Evolutionary conservation across 805 yeast species (phyloP).

Genomic region (Wilhelminamyces savonicus): DNA sequence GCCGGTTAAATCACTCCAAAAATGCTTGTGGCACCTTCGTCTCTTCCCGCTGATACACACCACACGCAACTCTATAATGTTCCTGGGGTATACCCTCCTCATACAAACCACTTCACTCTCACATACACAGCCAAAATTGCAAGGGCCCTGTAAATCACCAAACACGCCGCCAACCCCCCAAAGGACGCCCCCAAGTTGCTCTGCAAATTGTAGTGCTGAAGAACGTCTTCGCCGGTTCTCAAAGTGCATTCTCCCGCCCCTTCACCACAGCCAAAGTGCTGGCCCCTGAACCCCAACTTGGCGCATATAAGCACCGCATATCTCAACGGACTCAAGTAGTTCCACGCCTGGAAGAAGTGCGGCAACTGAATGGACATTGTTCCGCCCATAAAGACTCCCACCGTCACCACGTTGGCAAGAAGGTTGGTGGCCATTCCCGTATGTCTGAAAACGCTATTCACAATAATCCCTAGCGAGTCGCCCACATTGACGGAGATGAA

Average conservation of each 20-base stretch:
- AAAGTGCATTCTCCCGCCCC: constrained; percentile 41
- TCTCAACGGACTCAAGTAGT: constrained; percentile 72
- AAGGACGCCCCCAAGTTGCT: constrained; percentile 31
- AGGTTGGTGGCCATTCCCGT: constrained; percentile 77
- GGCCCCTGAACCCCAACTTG: constrained; percentile 50
- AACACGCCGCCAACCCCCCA: constrained; percentile 32
- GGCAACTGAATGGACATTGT: constrained; percentile 76
- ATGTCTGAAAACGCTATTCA: constrained; percentile 66
- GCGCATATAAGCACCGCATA: constrained; percentile 59
- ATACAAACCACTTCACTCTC: constrained; percentile 23
- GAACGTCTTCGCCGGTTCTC: constrained; percentile 49
- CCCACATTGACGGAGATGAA: constrained; percentile 64
- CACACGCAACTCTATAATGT: too few species aligned
- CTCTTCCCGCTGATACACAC: too few species aligned
- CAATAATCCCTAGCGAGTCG: constrained; percentile 77
- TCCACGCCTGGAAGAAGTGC: constrained; percentile 58
- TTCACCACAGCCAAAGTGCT: constrained; percentile 49
- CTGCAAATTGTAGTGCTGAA: constrained; percentile 43
- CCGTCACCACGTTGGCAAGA: constrained; percentile 56
- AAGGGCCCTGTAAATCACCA: constrained; percentile 35
- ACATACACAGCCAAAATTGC: constrained; percentile 21
- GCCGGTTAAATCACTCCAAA: too few species aligned
- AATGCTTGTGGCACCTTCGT: too few species aligned
- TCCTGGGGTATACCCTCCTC: too few species aligned
- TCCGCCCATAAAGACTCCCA: constrained; percentile 83